Conservation (phyloP, 345 rosid genomes). For the Barbarea vulgaris region DNA sequence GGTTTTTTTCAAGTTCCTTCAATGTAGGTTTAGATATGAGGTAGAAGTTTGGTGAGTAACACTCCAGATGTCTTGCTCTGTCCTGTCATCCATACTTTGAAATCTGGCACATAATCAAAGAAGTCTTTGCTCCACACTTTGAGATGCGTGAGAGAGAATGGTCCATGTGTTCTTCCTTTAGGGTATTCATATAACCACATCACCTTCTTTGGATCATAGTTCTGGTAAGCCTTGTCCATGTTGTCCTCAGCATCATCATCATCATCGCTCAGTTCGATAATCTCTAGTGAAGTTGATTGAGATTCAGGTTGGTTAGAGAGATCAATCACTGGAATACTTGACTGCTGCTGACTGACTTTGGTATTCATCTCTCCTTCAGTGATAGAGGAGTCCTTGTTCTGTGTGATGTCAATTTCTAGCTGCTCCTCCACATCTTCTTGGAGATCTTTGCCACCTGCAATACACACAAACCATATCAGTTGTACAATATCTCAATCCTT, state of each 20-base stretch:
- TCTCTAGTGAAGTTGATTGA: conserved; percentile 28
- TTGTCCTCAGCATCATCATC: conserved; percentile 39
- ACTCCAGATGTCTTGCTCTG: conserved; percentile 44
- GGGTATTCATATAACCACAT: conserved; percentile 66
- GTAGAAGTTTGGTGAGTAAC: conserved; percentile 38
- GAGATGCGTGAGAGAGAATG: conserved; percentile 56
- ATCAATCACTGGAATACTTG: conserved; percentile 9
- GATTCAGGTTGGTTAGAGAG: conserved; percentile 7
- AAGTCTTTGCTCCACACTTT: conserved; percentile 56
- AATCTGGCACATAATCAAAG: conserved; percentile 48
- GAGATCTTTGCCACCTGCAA: conserved; percentile 26
- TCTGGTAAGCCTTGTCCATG: conserved; percentile 2
- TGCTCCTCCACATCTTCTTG: conserved; percentile 8
- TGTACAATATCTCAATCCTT: neutral
- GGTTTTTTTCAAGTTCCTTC: neutral
- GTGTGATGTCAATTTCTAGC: neutral
- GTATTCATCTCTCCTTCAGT: neutral
- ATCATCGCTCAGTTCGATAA: conserved; percentile 50
- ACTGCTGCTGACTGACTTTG: neutral
- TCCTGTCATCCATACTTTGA: conserved; percentile 72
- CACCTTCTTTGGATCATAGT: conserved; percentile 28
- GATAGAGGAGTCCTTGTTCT: conserved; percentile 10
- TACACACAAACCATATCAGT: neutral
- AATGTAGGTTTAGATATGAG: conserved; percentile 32
- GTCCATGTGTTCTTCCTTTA: conserved; percentile 57